phyloP scores from a whole-genome alignment of 805 yeast species.

The Barnettozyma sp. region DNA sequence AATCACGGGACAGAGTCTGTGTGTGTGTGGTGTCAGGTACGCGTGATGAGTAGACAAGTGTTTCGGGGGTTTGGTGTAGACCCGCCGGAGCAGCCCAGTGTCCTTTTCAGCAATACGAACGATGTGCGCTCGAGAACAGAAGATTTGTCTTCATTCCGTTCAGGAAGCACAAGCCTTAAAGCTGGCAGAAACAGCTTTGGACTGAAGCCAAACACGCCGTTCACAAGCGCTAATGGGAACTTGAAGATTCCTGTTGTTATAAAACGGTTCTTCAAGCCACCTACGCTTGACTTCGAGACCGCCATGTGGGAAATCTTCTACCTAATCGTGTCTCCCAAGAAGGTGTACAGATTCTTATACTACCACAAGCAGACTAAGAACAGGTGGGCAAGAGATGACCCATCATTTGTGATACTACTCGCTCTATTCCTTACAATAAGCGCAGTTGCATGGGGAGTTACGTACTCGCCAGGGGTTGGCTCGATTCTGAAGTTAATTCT shows the following conservation, averaged over 20 bases:
- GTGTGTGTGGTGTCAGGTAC: background rate
- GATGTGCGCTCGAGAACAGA: slow-evolving; percentile 15
- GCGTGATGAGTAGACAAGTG: slow-evolving; percentile 7
- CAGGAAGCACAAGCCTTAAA: slow-evolving; percentile 18
- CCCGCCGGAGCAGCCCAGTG: slow-evolving; percentile 3
- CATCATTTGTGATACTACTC: slow-evolving; percentile 72
- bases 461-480: slow-evolving; percentile 57
- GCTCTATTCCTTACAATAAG: slow-evolving; percentile 60
- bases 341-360: slow-evolving; percentile 75
- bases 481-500: slow-evolving; percentile 61
- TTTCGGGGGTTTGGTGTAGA: slow-evolving; percentile 4
- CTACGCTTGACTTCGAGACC: slow-evolving; percentile 83
- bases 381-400: slow-evolving; percentile 88
- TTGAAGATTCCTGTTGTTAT: slow-evolving; percentile 30
- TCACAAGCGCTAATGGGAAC: slow-evolving; percentile 8
- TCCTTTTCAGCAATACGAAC: slow-evolving; percentile 15
- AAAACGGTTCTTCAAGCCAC: slow-evolving; percentile 56
- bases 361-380: slow-evolving; percentile 75
- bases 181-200: slow-evolving; percentile 9
- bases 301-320: slow-evolving; percentile 88
- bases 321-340: slow-evolving; percentile 65
- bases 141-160: slow-evolving; percentile 20
- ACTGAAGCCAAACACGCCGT: slow-evolving; percentile 2
- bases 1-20: background rate
- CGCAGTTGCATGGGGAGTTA: slow-evolving; percentile 87